Evolutionary conservation across 768 basidiomycete genomes (phyloP).

Genomic region (Panus rudis): DNA sequence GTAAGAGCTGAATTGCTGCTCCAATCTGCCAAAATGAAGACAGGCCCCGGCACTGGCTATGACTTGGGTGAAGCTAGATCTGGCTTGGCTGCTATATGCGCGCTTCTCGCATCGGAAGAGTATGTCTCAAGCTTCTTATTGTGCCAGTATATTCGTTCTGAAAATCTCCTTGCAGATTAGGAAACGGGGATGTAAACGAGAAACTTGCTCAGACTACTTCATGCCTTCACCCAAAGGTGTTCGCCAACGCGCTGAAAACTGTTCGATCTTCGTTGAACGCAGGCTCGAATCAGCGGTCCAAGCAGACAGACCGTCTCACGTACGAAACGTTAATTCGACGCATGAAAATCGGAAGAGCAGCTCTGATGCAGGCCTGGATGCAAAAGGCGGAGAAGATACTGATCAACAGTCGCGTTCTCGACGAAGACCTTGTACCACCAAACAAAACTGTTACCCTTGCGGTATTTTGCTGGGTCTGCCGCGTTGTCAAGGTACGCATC

Average conservation of each 20-base stretch:
- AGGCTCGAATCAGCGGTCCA: slow-evolving; percentile 1
- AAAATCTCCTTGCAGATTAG: slow-evolving; percentile 13
- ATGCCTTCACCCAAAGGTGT: slow-evolving; percentile 24
- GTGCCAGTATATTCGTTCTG: background rate
- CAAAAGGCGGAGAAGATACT: slow-evolving; percentile 17
- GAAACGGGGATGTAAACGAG: slow-evolving; percentile 23
- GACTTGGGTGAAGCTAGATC: slow-evolving; percentile 30
- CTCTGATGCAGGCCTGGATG: slow-evolving; percentile 14
- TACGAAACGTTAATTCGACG: background rate
- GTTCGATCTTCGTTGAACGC: slow-evolving; percentile 19
- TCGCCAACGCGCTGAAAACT: slow-evolving; percentile 18
- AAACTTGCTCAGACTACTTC: slow-evolving; percentile 26
- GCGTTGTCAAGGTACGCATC: slow-evolving; percentile 7
- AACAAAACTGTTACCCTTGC: slow-evolving; percentile 15
- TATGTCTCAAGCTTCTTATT: slow-evolving; percentile 13
- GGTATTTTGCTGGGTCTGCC: slow-evolving; percentile 22
- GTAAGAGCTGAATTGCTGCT: slow-evolving; percentile 28
- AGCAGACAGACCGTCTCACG: background rate
- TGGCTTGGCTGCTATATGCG: slow-evolving; percentile 44
- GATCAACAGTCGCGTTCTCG: slow-evolving; percentile 12
- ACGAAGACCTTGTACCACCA: slow-evolving; percentile 7
- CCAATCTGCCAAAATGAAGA: slow-evolving; percentile 32
- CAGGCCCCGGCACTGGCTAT: slow-evolving; percentile 43
- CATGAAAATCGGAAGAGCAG: background rate
- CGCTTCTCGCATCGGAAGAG: slow-evolving; percentile 43